Evolutionary conservation across 1,284 basidiomycete species (phyloP), one percentile per base, ranked within the genome.

Genomic region (Pseudozyma flocculosa): DNA sequence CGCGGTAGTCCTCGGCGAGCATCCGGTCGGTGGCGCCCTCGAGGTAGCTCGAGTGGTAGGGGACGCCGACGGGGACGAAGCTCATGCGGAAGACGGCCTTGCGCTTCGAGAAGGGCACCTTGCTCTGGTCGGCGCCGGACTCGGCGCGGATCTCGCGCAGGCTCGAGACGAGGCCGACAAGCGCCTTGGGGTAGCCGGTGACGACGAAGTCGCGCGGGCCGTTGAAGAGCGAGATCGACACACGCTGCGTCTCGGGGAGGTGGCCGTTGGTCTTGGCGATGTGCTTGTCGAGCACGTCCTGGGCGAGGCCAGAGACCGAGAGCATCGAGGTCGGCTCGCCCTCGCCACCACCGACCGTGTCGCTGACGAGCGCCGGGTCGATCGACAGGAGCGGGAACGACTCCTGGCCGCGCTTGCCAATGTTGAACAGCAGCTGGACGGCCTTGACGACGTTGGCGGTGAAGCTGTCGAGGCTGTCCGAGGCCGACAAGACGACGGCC

Each of bases 251-350:
- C 38, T 68, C 64, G 5, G 88, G 83, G 43, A 97, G 85, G 78
- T 92, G 86, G 48, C 85, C 83, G 83, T 98, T 98, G 59, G 92
- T 94, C 80, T 88, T 87, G 59, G 84, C 82, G 68, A 98, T 86
- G 78, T 94, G 89, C 43, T 83, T 84, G 79, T 93, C 84, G 56
- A 97, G 84, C 45, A 87, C 55, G 41, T 24, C 23, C 66, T 91
- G 80, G 41, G 84, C 80, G 40, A 98, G 85, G 30, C 93, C 94
- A 8, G 87, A 87, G 68, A 98, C 85, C 29, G 88, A 86, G 59
- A 98, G 80, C 94, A 98, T 98, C 53, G 94, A 92, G 23, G 87
- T 88, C 8, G 95, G 95, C 11, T 84, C 83, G 39, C 94, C 95
- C 80, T 98, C 94, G 47, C 92, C 92, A 51, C 91, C 90, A 48